Evolutionary conservation across 352 stramenopile species (phyloP).

Genomic region (Poterioochromonas sp.): DNA sequence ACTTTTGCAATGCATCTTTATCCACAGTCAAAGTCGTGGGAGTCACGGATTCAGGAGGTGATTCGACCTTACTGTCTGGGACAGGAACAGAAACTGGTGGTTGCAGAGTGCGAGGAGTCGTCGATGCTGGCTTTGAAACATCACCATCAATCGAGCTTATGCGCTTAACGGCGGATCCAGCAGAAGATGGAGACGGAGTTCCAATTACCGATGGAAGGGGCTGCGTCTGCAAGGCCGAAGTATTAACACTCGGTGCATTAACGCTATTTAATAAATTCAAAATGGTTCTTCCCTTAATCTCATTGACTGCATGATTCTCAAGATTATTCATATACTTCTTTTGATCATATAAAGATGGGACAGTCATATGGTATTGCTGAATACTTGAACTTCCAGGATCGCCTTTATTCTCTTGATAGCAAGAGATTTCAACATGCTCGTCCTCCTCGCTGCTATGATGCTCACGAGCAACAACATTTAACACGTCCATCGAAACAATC

Average conservation of each 20-base stretch:
- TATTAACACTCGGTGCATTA: too few relatives aligned
- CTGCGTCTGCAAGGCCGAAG: background rate
- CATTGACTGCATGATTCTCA: background rate
- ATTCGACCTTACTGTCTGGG: background rate
- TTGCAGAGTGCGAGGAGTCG: background rate
- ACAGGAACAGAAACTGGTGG: background rate
- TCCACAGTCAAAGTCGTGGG: too few relatives aligned
- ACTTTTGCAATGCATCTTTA: too few relatives aligned
- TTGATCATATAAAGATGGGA: background rate
- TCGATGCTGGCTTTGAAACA: background rate
- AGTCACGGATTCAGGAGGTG: too few relatives aligned
- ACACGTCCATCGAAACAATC: background rate
- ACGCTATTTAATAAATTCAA: background rate
- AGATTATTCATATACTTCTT: background rate
- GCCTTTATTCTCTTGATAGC: constrained; percentile 3
- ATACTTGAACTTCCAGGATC: background rate
- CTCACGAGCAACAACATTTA: background rate
- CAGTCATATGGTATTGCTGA: constrained; percentile 9
- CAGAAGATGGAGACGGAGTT: too few relatives aligned
- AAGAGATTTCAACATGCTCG: background rate
- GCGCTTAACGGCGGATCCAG: too few relatives aligned
- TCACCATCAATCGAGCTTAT: background rate
- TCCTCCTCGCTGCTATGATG: constrained; percentile 1
- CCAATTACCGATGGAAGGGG: background rate
- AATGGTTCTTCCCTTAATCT: background rate